Evolutionary conservation across 768 basidiomycete genomes (phyloP).

Genomic region (Mycena venus): DNA sequence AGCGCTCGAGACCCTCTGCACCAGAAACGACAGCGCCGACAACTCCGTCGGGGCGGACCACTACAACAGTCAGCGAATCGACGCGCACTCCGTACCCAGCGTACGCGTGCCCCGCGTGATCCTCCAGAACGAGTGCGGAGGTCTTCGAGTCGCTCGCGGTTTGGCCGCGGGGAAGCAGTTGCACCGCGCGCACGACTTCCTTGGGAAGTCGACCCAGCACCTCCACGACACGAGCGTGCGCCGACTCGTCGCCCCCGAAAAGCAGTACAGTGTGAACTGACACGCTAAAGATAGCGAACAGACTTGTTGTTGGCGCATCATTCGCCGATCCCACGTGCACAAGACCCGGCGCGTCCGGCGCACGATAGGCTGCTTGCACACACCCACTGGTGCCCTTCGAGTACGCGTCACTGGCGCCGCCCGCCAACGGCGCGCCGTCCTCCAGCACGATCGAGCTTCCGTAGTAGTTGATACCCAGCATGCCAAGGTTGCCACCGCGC

Average conservation of each 20-base stretch:
- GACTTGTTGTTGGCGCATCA: slow-evolving; percentile 16
- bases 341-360: slow-evolving; percentile 51
- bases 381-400: neutral
- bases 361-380: slow-evolving; percentile 49
- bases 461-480: slow-evolving; percentile 61
- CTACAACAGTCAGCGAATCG: slow-evolving; percentile 19
- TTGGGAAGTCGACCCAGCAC: neutral
- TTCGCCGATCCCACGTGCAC: neutral
- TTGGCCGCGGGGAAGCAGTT: neutral
- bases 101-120: slow-evolving; percentile 32
- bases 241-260: slow-evolving; percentile 33
- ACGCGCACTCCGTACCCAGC: slow-evolving; percentile 11
- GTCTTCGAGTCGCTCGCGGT: neutral
- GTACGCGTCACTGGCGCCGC: neutral
- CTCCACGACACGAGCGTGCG: neutral
- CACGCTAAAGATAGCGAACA: slow-evolving; percentile 46
- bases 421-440: slow-evolving; percentile 8
- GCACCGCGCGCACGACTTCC: neutral
- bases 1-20: slow-evolving; percentile 2
- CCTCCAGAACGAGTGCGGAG: slow-evolving; percentile 18
- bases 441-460: slow-evolving; percentile 55
- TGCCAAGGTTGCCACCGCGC: slow-evolving; percentile 39
- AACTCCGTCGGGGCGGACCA: slow-evolving; percentile 38
- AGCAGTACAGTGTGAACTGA: slow-evolving; percentile 47
- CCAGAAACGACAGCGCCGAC: slow-evolving; percentile 28